Base-by-base conservation (phyloP, 805 yeast genomes). In the Pichia kluyveri region DNA sequence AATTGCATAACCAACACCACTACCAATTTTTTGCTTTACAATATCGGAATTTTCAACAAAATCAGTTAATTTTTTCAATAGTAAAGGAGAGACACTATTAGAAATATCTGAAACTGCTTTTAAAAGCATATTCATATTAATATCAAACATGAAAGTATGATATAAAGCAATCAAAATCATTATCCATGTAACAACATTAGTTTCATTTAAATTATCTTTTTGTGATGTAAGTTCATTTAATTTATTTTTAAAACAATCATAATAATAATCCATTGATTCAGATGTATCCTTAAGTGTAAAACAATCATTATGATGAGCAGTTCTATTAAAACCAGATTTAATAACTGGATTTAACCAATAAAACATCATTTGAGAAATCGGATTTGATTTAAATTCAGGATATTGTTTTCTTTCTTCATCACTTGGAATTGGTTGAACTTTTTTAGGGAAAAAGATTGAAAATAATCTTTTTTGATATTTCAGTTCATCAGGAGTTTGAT, bases 1-100 rank as follows among this genome's bases (percentile, higher is more conserved):
- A 41, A 89, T 65, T 8, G 90, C 80, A 57, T 77, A 85, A 9
- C 93, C 96, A 3, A 86, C 69, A 54, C 96, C 96, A 50, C 69
- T 71, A 38, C 82, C 85, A 46, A 69, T 65, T 9, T 69, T 61
- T 27, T 64, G 54, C 10, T 66, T 65, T 7, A 71, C 61, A 5
- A 74, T 73, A 30, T 69, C 62, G 6, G 70, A 70, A 41, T 58
- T 58, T 56, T 76, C 80, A 28, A 86, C 86, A 55, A 77, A 85
- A 42, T 70, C 69, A 49, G 86, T 81, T 49, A 87, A 67, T 43
- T 72, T 68, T 61, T 79, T 79, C 11, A 84, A 81, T 5, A 87
- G 56, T 55, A 87, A 69, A 1, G 96, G 95, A 28, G 80, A 72
- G n/a, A 78, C 66, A 4, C 86, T 74, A 41, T 69, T 65, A 23